A percentile compares a stretch with the other conserved stretches of the same genome.
Conservation (phyloP, 805 yeast species). For the Nakazawaea anatomiae region DNA sequence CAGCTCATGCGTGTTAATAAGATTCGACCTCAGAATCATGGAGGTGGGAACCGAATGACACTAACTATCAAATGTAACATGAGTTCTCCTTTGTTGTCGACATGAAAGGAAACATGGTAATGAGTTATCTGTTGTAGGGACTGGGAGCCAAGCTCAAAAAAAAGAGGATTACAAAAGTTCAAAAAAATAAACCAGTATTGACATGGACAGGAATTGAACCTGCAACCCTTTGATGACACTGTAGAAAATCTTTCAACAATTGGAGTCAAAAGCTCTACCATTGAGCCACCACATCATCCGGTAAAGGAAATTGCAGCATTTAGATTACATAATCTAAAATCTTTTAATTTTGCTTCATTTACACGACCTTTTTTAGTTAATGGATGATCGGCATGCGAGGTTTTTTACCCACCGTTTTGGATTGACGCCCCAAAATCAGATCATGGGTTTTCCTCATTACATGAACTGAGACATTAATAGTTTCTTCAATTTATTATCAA, state of each 20-base stretch:
- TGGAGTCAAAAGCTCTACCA: slow-evolving; percentile 80
- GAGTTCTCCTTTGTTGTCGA: no score
- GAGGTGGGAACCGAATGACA: no score
- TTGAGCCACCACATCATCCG: slow-evolving; percentile 66
- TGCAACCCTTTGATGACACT: slow-evolving; percentile 73
- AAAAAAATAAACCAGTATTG: slow-evolving; percentile 34
- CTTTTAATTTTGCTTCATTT: no score
- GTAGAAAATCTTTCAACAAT: slow-evolving; percentile 25
- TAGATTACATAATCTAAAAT: background rate
- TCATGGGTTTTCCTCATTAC: no score
- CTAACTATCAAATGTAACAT: no score
- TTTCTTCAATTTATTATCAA: no score
- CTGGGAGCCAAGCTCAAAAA: no score
- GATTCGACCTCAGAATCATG: background rate
- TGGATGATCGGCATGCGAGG: no score
- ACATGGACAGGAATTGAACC: slow-evolving; percentile 86
- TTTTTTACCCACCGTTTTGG: no score
- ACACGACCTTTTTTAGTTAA: no score
- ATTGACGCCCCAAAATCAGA: no score
- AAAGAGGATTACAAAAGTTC: background rate
- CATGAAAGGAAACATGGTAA: background rate
- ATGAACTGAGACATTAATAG: no score
- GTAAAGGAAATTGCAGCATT: background rate
- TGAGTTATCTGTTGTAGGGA: background rate
- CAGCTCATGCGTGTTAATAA: background rate